A percentile compares a stretch with the other conserved stretches of the same genome.
Evolutionary conservation across 108 stramenopile species (phyloP).

Genomic region (Chaetoceros muelleri): DNA sequence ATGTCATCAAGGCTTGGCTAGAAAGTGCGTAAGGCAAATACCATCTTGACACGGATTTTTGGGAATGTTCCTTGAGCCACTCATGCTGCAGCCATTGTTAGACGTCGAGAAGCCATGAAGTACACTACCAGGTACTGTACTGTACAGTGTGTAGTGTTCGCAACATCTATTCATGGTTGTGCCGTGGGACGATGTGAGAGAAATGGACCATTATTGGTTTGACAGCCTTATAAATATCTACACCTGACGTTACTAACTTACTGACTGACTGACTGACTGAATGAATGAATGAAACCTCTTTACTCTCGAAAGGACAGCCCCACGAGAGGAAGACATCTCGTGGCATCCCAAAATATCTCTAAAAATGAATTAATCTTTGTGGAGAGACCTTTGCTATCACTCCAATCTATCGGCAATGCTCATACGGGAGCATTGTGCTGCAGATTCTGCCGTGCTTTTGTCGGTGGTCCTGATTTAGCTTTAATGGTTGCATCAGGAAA

Average conservation of each 20-base stretch:
- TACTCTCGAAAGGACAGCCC: background rate
- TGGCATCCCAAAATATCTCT: conserved; percentile 14
- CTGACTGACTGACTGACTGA: no score
- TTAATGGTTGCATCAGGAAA: conserved; percentile 1
- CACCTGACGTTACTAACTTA: no score
- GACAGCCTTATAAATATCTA: no score
- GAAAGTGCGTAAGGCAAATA: no score
- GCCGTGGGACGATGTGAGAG: no score
- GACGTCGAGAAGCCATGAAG: background rate
- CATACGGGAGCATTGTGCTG: conserved; percentile 31
- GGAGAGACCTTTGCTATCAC: conserved; percentile 35
- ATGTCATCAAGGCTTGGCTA: background rate
- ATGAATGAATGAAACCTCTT: background rate
- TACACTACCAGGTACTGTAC: no score
- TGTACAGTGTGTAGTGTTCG: no score
- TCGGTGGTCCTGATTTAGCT: conserved; percentile 28
- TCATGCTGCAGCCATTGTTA: background rate
- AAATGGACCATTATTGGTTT: no score
- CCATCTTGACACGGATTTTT: no score
- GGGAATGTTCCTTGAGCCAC: no score
- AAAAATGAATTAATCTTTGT: conserved; percentile 34
- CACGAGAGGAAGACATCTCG: conserved; percentile 34
- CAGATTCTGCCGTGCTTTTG: conserved; percentile 37
- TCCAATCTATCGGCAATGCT: conserved; percentile 40
- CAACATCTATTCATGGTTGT: no score